A percentile compares a stretch with the other conserved stretches of the same genome.
Conservation (phyloP, 164 flowering plant genomes). For the Amborella trichopoda region DNA sequence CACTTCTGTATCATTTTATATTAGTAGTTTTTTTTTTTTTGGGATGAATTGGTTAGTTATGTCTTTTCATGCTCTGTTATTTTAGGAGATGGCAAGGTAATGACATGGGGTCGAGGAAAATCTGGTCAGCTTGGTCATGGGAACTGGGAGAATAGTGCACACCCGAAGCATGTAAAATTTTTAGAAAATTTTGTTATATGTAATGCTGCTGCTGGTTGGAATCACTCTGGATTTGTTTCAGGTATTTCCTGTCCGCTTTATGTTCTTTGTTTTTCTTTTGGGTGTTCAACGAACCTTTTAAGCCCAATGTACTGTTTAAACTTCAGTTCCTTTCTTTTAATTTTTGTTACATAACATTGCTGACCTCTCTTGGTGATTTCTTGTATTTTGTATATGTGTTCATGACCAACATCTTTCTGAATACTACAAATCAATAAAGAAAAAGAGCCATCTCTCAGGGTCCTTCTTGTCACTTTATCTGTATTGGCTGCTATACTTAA, state of each 20-base stretch:
- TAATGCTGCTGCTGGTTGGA: conserved; percentile 92
- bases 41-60: too few species aligned
- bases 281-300: too few species aligned
- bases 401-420: background rate
- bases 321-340: too few species aligned
- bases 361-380: too few species aligned
- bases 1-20: too few species aligned
- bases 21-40: too few species aligned
- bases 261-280: background rate
- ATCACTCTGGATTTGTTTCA: conserved; percentile 89
- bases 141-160: conserved; percentile 25
- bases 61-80: background rate
- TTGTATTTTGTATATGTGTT: background rate
- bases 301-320: too few species aligned
- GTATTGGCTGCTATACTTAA: too few species aligned
- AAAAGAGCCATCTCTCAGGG: too few species aligned
- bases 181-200: conserved; percentile 21
- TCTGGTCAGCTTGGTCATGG: conserved; percentile 93
- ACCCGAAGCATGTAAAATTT: conserved; percentile 35
- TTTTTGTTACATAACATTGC: too few species aligned
- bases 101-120: conserved; percentile 90
- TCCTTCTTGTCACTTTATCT: too few species aligned
- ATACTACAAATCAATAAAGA: too few species aligned
- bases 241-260: conserved; percentile 18
- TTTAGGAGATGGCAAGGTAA: conserved; percentile 41